Conservation (phyloP, 2,329 filamentous ascomycete species). For the Xylaria digitata region DNA sequence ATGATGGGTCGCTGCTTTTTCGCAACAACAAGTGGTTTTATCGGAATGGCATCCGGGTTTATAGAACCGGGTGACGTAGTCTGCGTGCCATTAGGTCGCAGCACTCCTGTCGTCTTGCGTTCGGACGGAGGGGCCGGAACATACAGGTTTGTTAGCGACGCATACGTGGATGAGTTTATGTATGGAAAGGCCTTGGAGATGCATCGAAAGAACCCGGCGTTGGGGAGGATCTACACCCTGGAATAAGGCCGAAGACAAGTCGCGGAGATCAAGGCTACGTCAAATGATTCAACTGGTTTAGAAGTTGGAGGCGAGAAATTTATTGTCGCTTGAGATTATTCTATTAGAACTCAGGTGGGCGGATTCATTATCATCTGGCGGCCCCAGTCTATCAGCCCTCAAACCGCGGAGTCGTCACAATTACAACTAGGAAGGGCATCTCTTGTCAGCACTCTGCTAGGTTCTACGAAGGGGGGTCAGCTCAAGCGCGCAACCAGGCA, state of each 20-base stretch:
- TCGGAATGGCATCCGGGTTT: not conserved
- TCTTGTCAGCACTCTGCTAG: not conserved
- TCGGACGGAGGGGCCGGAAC: not conserved
- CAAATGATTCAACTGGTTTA: too few species aligned
- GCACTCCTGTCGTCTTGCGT: not conserved
- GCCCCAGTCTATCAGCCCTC: not conserved
- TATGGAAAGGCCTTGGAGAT: not conserved
- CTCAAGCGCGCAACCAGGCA: not conserved
- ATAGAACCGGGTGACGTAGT: not conserved
- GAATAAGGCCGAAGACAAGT: not conserved
- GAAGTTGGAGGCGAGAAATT: too few species aligned
- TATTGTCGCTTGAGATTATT: too few species aligned
- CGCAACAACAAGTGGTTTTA: not conserved
- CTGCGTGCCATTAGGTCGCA: not conserved
- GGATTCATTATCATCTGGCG: too few species aligned
- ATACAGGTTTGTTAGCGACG: conserved; percentile 2
- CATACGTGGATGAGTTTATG: conserved; percentile 1
- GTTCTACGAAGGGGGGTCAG: not conserved
- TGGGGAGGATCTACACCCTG: not conserved
- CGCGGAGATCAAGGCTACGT: too few species aligned
- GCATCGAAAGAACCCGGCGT: not conserved
- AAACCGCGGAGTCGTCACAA: not conserved
- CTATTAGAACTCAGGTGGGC: too few species aligned
- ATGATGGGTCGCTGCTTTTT: conserved; percentile 8
- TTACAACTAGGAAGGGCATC: too few species aligned